Conservation (phyloP, 176 grass and related monocot species). For the Dactylis glomerata region DNA sequence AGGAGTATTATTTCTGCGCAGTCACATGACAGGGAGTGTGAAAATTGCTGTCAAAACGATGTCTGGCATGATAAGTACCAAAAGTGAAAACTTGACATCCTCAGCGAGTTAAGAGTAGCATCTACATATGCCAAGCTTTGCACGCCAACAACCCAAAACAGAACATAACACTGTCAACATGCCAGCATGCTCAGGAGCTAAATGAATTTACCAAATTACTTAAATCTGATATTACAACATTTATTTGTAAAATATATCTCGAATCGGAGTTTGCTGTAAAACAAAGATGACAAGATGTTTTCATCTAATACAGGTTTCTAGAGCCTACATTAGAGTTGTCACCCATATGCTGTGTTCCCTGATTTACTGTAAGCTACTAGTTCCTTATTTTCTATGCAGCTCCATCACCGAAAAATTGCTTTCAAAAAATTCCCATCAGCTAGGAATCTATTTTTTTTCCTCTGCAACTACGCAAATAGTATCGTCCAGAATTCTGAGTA, state of each 20-base stretch:
- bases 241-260: neutral
- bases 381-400: constrained; percentile 27
- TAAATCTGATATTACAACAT: neutral
- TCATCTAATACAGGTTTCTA: constrained; percentile 32
- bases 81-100: neutral
- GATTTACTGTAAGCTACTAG: constrained; percentile 26
- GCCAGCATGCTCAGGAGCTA: neutral
- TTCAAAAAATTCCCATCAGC: constrained; percentile 26
- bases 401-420: constrained; percentile 16
- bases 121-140: no score
- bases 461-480: neutral
- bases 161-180: neutral
- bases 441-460: constrained; percentile 30
- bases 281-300: constrained; percentile 22
- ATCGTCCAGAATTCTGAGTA: neutral
- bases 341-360: constrained; percentile 35
- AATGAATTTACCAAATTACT: neutral
- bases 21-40: no score
- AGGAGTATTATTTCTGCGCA: no score
- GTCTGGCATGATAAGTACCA: neutral
- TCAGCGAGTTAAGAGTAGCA: neutral
- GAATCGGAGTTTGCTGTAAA: neutral
- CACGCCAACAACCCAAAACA: no score
- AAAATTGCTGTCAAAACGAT: neutral
- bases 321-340: constrained; percentile 40